Evolutionary conservation across 257 asterid species (phyloP).

Genomic region (Apocynum venetum): DNA sequence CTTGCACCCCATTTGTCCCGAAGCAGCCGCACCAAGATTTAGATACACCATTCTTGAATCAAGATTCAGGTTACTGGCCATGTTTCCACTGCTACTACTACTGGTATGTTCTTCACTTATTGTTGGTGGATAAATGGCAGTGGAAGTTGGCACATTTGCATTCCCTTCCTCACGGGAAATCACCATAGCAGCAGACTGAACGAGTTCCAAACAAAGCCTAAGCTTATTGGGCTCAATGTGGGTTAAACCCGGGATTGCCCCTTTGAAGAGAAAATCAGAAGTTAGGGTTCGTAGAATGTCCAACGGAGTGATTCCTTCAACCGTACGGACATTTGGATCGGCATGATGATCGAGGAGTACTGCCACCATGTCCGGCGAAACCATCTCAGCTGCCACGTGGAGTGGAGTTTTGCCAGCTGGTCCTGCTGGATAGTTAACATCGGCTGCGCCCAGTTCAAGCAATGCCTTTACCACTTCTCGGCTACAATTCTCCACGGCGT

Average conservation of each 20-base stretch:
- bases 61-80: slow-evolving; percentile 31
- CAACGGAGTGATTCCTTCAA: slow-evolving; percentile 76
- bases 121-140: slow-evolving; percentile 55
- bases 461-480: slow-evolving; percentile 83
- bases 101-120: slow-evolving; percentile 50
- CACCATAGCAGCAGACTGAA: slow-evolving; percentile 92
- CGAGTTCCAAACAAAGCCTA: slow-evolving; percentile 83
- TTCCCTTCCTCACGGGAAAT: slow-evolving; percentile 85
- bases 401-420: slow-evolving; percentile 85
- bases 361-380: slow-evolving; percentile 96
- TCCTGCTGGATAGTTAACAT: slow-evolving; percentile 85
- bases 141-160: slow-evolving; percentile 30
- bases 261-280: slow-evolving; percentile 82
- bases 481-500: slow-evolving; percentile 82
- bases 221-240: slow-evolving; percentile 85
- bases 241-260: slow-evolving; percentile 74
- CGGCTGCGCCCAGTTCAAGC: slow-evolving; percentile 93
- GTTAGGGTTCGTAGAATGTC: slow-evolving; percentile 91
- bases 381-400: slow-evolving; percentile 91
- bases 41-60: slow-evolving; percentile 83
- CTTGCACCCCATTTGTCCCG: slow-evolving; percentile 40
- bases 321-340: slow-evolving; percentile 75
- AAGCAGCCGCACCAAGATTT: slow-evolving; percentile 53
- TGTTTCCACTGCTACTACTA: slow-evolving; percentile 36
- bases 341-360: slow-evolving; percentile 96